Percentiles rank a stretch among this genome's conserved stretches.
These are phyloP conservation scores for Fraxinus ornus DNA, from an alignment of 305 asterid species.

Conservation along the genomic window DNA sequence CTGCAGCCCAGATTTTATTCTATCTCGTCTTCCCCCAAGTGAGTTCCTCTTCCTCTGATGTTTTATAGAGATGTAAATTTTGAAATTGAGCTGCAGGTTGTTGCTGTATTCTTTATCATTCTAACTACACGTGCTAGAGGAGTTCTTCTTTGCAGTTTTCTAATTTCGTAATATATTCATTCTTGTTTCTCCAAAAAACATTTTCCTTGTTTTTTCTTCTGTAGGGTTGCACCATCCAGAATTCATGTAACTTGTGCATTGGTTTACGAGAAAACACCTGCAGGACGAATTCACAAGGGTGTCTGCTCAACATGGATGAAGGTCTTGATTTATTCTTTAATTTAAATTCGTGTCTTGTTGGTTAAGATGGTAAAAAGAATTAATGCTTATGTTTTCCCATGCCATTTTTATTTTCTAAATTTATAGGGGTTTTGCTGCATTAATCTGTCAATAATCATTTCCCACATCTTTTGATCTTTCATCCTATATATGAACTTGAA, in stretches of 20 bases:
- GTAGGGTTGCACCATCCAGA: constrained; percentile 71
- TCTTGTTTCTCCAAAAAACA: not conserved
- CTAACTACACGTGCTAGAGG: not conserved
- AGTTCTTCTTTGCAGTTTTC: not conserved
- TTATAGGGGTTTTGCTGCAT: not conserved
- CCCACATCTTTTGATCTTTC: not conserved
- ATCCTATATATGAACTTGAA: not conserved
- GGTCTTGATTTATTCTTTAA: constrained; percentile 43
- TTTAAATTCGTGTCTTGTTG: not conserved
- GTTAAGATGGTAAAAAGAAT: not conserved
- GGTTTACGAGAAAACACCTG: constrained; percentile 80
- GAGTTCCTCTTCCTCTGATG: constrained; percentile 24
- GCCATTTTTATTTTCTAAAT: not conserved
- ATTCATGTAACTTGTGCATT: constrained; percentile 90
- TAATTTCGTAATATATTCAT: not conserved
- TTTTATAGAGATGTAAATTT: constrained; percentile 11
- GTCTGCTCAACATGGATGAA: constrained; percentile 98
- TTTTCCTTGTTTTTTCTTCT: constrained; percentile 22
- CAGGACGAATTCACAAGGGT: constrained; percentile 90
- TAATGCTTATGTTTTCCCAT: not conserved
- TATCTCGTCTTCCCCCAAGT: constrained; percentile 92
- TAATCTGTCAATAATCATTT: not conserved
- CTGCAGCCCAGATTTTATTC: constrained; percentile 92
- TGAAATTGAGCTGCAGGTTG: not conserved
- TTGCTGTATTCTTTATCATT: not conserved